Conservation (phyloP, 176 grass and related monocot species). For the Oryza glaberrima region DNA sequence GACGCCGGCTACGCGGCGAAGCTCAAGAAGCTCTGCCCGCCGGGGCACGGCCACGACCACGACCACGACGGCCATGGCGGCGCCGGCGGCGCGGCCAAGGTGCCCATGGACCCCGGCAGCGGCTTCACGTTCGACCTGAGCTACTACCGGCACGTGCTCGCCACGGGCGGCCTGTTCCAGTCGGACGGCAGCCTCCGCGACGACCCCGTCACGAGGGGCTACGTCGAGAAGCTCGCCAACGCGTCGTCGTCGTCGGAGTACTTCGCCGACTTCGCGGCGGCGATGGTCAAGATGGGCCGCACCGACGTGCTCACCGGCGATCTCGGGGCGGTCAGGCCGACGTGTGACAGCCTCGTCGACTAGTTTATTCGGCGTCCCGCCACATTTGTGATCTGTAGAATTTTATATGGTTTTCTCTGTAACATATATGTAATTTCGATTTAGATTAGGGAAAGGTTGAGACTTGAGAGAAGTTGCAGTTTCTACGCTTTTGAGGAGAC, state of each 20-base stretch:
- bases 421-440: background rate
- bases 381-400: background rate
- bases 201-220: conserved; percentile 48
- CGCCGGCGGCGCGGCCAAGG: conserved; percentile 24
- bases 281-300: conserved; percentile 68
- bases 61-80: background rate
- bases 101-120: conserved; percentile 60
- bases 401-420: background rate
- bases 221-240: conserved; percentile 59
- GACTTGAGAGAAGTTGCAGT: background rate
- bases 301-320: conserved; percentile 52
- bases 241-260: conserved; percentile 50
- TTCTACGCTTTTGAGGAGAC: background rate
- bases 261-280: conserved; percentile 45
- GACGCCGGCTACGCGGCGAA: conserved; percentile 40
- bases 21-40: conserved; percentile 52
- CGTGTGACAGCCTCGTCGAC: conserved; percentile 53
- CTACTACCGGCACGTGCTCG: conserved; percentile 60
- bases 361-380: conserved; percentile 14
- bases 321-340: conserved; percentile 41
- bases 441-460: conserved; percentile 7
- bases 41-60: background rate
- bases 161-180: conserved; percentile 54
- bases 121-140: conserved; percentile 56
- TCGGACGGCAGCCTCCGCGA: conserved; percentile 61